A percentile compares a stretch with the other conserved stretches of the same genome.
These are phyloP conservation scores for Erythrophleum fordii DNA, from an alignment of 306 rosid genomes.

Conservation along the genomic window DNA sequence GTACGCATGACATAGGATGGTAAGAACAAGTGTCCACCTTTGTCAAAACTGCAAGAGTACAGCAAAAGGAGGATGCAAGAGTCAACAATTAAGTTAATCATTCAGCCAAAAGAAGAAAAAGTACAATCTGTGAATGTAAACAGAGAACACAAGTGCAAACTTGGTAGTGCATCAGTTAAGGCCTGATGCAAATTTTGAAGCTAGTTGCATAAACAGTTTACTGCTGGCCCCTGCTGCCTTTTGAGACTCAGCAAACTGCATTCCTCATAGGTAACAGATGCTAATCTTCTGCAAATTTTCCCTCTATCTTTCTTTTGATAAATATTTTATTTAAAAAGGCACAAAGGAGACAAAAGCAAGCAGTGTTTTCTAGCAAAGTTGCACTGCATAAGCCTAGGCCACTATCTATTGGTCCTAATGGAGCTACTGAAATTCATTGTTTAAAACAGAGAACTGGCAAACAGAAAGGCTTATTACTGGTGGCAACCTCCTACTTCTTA, in stretches of 20 bases:
- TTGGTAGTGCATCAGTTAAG: conserved; percentile 25
- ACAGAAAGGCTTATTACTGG: too few species aligned
- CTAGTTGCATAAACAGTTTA: conserved; percentile 13
- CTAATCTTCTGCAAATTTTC: neutral
- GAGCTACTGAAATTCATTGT: too few species aligned
- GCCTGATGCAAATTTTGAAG: conserved; percentile 28
- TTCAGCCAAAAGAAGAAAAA: conserved; percentile 32
- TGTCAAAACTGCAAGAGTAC: conserved; percentile 74
- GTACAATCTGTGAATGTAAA: neutral
- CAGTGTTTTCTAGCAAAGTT: neutral
- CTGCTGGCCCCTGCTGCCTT: neutral
- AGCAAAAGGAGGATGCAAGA: conserved; percentile 30
- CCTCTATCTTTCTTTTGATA: too few species aligned
- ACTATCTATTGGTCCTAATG: too few species aligned
- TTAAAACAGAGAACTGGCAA: too few species aligned
- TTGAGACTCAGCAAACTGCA: neutral
- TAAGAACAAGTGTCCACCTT: conserved; percentile 86
- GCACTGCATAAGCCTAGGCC: neutral
- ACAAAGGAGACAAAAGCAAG: neutral
- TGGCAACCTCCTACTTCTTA: too few species aligned
- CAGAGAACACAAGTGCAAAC: conserved; percentile 2
- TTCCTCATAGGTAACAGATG: neutral
- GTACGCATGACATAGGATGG: conserved; percentile 94
- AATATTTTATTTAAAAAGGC: neutral
- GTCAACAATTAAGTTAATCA: conserved; percentile 2